Evolutionary conservation across 2,329 filamentous ascomycete genomes (phyloP).

Genomic region (Aspergillus puulaauensis): DNA sequence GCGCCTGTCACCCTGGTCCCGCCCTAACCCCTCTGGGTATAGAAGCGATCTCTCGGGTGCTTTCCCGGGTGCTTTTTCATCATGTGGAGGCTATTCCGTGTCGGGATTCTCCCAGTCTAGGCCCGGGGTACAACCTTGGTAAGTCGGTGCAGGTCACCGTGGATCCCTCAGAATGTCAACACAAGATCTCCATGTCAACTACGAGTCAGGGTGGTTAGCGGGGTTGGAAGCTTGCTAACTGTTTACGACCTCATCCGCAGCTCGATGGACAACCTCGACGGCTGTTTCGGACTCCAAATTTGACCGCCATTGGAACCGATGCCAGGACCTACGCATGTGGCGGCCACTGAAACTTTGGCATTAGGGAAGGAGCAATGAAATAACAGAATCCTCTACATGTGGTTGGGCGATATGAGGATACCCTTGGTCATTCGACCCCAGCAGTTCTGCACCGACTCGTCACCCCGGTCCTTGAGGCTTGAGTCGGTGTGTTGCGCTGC

Average conservation of each 20-base stretch:
- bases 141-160: too few species aligned
- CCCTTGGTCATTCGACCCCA: neutral
- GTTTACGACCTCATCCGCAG: neutral
- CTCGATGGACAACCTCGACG: conserved; percentile 7
- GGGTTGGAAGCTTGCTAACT: neutral
- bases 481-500: conserved; percentile 1
- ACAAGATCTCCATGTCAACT: too few species aligned
- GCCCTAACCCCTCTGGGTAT: neutral
- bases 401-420: conserved; percentile 8
- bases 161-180: too few species aligned
- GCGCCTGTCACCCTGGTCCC: neutral
- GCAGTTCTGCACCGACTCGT: neutral
- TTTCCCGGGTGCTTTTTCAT: conserved; percentile 11
- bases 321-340: conserved; percentile 2
- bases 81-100: conserved; percentile 13
- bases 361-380: neutral
- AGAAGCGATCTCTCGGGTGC: conserved; percentile 3
- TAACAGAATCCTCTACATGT: neutral
- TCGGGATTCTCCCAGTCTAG: neutral
- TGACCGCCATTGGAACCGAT: neutral
- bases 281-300: neutral
- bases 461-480: neutral
- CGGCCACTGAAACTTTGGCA: conserved; percentile 2
- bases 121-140: too few species aligned
- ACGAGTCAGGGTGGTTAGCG: too few species aligned